phyloP scores from a whole-genome alignment of 2,329 filamentous ascomycete genomes.

The Pyrenophora graminea region DNA sequence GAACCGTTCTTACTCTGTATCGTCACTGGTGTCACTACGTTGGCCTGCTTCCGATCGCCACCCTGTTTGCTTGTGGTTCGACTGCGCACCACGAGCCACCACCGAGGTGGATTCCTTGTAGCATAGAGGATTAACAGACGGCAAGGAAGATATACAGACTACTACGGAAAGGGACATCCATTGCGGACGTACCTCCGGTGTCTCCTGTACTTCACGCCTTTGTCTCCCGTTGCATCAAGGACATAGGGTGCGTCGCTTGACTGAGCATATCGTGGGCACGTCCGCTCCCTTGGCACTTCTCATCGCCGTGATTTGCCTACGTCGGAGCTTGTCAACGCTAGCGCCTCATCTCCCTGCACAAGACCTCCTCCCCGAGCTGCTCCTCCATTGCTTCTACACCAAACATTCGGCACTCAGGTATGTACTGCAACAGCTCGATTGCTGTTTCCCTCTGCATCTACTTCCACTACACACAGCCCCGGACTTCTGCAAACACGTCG shows the following conservation, averaged over 20 bases:
- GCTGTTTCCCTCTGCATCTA: neutral
- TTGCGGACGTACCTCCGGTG: neutral
- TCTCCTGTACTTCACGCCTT: constrained; percentile 1
- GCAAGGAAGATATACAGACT: neutral
- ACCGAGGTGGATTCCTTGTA: neutral
- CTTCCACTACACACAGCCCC: neutral
- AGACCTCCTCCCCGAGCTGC: neutral
- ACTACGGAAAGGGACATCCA: neutral
- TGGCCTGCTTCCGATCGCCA: neutral
- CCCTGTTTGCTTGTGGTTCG: neutral
- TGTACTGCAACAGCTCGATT: neutral
- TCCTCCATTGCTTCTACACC: neutral
- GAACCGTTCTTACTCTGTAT: neutral
- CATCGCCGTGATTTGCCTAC: constrained; percentile 1
- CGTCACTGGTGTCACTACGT: neutral
- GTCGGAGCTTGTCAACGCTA: constrained; percentile 5
- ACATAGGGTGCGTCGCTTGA: constrained; percentile 4
- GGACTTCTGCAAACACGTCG: neutral
- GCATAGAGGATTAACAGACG: neutral
- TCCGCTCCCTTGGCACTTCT: neutral
- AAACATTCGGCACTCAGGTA: constrained; percentile 1
- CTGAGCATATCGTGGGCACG: constrained; percentile 9
- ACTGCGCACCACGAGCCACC: neutral
- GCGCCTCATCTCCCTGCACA: constrained; percentile 3
- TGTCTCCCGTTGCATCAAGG: neutral